Evolutionary conservation across 1,284 basidiomycete species (phyloP).

Genomic region (Gymnopus androsaceus): DNA sequence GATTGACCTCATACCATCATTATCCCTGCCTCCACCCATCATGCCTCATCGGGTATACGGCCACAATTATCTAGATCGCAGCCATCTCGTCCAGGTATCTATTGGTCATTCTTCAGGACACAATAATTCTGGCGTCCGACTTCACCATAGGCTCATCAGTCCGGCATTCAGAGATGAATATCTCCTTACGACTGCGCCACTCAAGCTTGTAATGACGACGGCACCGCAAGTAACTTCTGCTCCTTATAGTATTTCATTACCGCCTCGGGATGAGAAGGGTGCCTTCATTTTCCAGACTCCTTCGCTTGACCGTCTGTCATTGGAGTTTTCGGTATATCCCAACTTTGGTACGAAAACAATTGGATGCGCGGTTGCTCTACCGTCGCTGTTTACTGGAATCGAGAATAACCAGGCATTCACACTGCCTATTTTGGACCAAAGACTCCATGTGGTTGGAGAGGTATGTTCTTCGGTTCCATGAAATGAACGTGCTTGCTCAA

Average conservation of each 20-base stretch:
- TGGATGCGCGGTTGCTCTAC: slow-evolving; percentile 87
- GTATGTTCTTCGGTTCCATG: slow-evolving; percentile 36
- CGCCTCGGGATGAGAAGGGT: slow-evolving; percentile 79
- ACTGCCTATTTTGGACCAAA: slow-evolving; percentile 89
- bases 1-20: slow-evolving; percentile 89
- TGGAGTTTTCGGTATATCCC: slow-evolving; percentile 96
- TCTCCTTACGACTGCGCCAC: slow-evolving; percentile 73
- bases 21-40: slow-evolving; percentile 96
- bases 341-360: slow-evolving; percentile 99
- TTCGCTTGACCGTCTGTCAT: slow-evolving; percentile 70
- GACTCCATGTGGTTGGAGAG: slow-evolving; percentile 94
- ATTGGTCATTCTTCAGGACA: slow-evolving; percentile 68
- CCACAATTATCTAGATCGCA: slow-evolving; percentile 89
- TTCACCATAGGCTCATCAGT: slow-evolving; percentile 70
- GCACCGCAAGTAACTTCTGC: slow-evolving; percentile 81
- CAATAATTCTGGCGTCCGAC: slow-evolving; percentile 51
- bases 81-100: slow-evolving; percentile 84
- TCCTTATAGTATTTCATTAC: slow-evolving; percentile 87
- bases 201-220: slow-evolving; percentile 94
- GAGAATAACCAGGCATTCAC: slow-evolving; percentile 61
- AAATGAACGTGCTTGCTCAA: not conserved
- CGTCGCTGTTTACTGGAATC: slow-evolving; percentile 69
- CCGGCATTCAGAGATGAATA: slow-evolving; percentile 63
- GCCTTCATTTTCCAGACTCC: slow-evolving; percentile 89
- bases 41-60: slow-evolving; percentile 94